Percentiles rank a stretch among this genome's conserved stretches.
These are phyloP conservation scores for Escovopsis weberi DNA, from an alignment of 2,329 filamentous ascomycete genomes.

Conservation along the genomic window DNA sequence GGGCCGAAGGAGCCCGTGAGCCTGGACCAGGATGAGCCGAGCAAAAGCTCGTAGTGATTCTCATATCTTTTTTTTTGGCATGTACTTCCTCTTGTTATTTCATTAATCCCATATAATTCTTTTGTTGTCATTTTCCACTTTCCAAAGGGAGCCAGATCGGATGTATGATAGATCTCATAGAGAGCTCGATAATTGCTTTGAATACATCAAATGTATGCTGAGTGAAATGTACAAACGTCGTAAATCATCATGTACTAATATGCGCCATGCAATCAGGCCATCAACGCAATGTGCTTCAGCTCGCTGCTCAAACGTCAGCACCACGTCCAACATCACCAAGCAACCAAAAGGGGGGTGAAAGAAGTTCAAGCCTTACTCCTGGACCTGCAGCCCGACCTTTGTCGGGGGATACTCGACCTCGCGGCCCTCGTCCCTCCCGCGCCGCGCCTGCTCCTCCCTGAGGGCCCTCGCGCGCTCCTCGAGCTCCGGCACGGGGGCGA, in stretches of 20 bases:
- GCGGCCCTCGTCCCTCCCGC: conserved; percentile 39
- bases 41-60: neutral
- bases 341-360: neutral
- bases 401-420: conserved; percentile 33
- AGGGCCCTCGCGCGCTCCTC: conserved; percentile 29
- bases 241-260: no score
- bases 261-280: conserved; percentile 16
- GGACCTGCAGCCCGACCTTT: conserved; percentile 46
- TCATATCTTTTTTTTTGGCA: no score
- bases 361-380: conserved; percentile 26
- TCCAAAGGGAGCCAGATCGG: no score
- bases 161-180: no score
- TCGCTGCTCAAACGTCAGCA: conserved; percentile 21
- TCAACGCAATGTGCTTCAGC: conserved; percentile 37
- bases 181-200: no score
- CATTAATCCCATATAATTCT: neutral
- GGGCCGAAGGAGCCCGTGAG: conserved; percentile 7
- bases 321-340: neutral
- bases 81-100: no score
- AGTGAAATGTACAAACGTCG: no score
- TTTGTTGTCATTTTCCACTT: neutral
- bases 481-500: conserved; percentile 35
- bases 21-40: conserved; percentile 6
- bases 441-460: conserved; percentile 29
- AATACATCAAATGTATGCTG: no score